Conservation (phyloP, 306 rosid species). For the Casuarina glauca region DNA sequence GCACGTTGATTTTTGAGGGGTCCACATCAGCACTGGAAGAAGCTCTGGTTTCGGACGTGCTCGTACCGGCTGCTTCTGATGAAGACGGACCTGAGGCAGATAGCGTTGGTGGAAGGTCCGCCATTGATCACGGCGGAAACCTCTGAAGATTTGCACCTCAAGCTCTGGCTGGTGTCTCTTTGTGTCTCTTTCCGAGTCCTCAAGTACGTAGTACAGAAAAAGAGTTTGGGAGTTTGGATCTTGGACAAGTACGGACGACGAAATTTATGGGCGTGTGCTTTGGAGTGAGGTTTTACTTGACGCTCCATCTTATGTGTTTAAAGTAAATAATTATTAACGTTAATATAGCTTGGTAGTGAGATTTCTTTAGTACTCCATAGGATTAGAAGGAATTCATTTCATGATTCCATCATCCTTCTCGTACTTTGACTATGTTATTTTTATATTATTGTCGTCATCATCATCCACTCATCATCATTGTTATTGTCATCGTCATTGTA, state of each 20-base stretch:
- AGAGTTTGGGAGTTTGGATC: background rate
- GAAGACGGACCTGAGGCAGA: background rate
- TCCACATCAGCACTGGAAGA: background rate
- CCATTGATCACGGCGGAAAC: background rate
- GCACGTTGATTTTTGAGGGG: constrained; percentile 1
- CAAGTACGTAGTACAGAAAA: background rate
- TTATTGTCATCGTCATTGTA: too few species aligned
- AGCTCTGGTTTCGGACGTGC: background rate
- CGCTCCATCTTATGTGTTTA: background rate
- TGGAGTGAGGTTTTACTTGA: background rate
- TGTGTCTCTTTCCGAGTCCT: background rate
- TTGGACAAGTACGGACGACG: background rate
- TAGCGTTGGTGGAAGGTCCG: constrained; percentile 14
- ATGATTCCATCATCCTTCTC: too few species aligned
- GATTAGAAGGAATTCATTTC: too few species aligned
- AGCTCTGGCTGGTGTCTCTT: background rate
- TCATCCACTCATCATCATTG: too few species aligned
- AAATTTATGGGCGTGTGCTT: background rate
- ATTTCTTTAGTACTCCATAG: too few species aligned
- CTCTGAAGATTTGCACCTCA: background rate
- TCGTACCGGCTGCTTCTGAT: background rate
- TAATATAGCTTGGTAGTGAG: too few species aligned
- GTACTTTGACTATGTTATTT: too few species aligned
- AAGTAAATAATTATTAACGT: too few species aligned
- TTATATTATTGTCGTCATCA: too few species aligned